A percentile compares a stretch with the other conserved stretches of the same genome.
These are phyloP conservation scores for Asterionellopsis glacialis DNA, from an alignment of 108 stramenopile genomes.

Conservation along the genomic window DNA sequence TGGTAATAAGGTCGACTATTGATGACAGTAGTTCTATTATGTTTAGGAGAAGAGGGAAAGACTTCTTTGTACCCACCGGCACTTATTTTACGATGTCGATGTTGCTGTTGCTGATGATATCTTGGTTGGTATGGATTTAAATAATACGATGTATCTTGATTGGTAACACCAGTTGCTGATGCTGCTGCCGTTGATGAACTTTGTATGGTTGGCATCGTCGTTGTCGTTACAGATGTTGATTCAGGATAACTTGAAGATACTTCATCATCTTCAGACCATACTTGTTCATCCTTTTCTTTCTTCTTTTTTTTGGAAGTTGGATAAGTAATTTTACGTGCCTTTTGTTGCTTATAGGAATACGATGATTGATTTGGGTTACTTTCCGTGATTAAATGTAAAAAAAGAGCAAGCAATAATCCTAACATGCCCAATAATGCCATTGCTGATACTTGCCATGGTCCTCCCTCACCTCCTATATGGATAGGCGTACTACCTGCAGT, in stretches of 20 bases:
- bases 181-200: slow-evolving; percentile 15
- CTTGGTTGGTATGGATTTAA: too few relatives aligned
- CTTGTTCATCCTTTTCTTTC: slow-evolving; percentile 47
- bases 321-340: background rate
- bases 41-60: too few relatives aligned
- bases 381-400: slow-evolving; percentile 50
- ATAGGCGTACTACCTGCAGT: background rate
- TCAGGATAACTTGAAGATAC: background rate
- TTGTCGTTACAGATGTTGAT: background rate
- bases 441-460: slow-evolving; percentile 56
- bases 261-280: slow-evolving; percentile 11
- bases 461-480: background rate
- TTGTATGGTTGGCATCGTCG: background rate
- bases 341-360: background rate
- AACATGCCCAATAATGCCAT: slow-evolving; percentile 51
- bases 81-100: slow-evolving; percentile 5
- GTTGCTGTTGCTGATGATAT: slow-evolving; percentile 16
- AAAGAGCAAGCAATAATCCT: slow-evolving; percentile 53
- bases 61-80: too few relatives aligned
- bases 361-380: slow-evolving; percentile 17
- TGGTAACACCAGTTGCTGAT: too few relatives aligned
- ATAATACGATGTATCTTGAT: too few relatives aligned
- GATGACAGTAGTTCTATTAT: too few relatives aligned
- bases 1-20: too few relatives aligned
- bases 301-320: slow-evolving; percentile 40